Conservation (phyloP, 257 asterid genomes). For the Nemophila menziesii region DNA sequence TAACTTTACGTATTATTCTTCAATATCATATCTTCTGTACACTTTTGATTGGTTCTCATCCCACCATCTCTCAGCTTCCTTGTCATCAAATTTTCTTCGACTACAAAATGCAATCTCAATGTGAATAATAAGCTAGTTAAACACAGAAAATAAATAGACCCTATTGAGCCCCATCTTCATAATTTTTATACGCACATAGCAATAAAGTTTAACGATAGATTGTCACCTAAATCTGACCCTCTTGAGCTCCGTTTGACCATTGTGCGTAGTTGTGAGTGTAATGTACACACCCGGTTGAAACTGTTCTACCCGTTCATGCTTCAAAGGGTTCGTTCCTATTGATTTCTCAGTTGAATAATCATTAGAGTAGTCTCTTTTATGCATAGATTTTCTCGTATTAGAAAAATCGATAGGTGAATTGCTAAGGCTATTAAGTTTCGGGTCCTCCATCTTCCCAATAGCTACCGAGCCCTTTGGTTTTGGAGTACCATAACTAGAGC, state of each 20-base stretch:
- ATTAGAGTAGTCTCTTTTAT: slow-evolving; percentile 10
- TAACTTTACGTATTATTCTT: slow-evolving; percentile 6
- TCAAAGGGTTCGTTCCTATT: slow-evolving; percentile 10
- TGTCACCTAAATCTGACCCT: slow-evolving; percentile 40
- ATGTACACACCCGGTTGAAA: slow-evolving; percentile 34
- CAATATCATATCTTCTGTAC: slow-evolving; percentile 23
- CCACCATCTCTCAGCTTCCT: slow-evolving; percentile 45
- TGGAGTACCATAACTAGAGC: slow-evolving; percentile 8
- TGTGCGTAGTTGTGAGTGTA: slow-evolving; percentile 18
- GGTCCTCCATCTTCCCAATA: slow-evolving; percentile 15
- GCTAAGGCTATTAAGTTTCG: slow-evolving; percentile 13
- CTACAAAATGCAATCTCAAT: slow-evolving; percentile 19
- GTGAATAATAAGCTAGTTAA: slow-evolving; percentile 1
- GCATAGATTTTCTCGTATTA: slow-evolving; percentile 15
- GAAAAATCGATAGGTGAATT: slow-evolving; percentile 30
- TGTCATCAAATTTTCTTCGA: slow-evolving; percentile 29
- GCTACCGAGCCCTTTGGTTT: slow-evolving; percentile 7
- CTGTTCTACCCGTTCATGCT: slow-evolving; percentile 34
- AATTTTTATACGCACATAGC: background rate
- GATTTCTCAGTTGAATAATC: slow-evolving; percentile 18
- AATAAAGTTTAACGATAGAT: slow-evolving; percentile 1
- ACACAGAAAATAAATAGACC: too few species aligned
- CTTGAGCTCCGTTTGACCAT: slow-evolving; percentile 28
- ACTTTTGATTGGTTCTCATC: slow-evolving; percentile 32
- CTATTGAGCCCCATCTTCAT: too few species aligned